Evolutionary conservation across 352 stramenopile species (phyloP).

Genomic region (Phytophthora citricola): DNA sequence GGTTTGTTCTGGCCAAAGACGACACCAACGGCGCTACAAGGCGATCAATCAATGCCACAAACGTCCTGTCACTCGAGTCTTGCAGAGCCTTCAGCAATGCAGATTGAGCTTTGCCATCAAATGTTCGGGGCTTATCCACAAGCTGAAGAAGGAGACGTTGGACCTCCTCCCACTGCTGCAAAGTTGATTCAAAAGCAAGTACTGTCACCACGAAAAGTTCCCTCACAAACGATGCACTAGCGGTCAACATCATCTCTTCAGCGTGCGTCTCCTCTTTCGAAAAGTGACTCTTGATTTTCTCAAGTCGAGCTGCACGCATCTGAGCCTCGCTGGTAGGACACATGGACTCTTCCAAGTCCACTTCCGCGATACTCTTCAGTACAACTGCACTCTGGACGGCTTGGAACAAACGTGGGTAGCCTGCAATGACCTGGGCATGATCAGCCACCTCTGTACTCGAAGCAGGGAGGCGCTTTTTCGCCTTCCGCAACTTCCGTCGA

Average conservation of each 20-base stretch:
- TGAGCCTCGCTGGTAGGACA: conserved; percentile 63
- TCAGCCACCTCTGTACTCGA: conserved; percentile 49
- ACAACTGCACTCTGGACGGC: conserved; percentile 59
- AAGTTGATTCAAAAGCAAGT: conserved; percentile 62
- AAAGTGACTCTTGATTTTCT: conserved; percentile 64
- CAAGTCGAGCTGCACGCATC: conserved; percentile 50
- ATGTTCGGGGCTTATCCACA: conserved; percentile 11
- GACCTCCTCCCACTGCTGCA: conserved; percentile 41
- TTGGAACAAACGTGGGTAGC: conserved; percentile 68
- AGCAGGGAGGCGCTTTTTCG: conserved; percentile 26
- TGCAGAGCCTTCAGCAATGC: conserved; percentile 41
- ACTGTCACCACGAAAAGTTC: conserved; percentile 62
- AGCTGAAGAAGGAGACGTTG: conserved; percentile 36
- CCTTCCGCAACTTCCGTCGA: conserved; percentile 60
- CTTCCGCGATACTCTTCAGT: conserved; percentile 64
- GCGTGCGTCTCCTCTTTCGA: conserved; percentile 25
- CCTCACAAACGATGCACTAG: conserved; percentile 42
- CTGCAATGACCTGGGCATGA: conserved; percentile 47
- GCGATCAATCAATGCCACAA: conserved; percentile 42
- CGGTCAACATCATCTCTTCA: conserved; percentile 21
- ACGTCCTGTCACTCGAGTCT: conserved; percentile 45
- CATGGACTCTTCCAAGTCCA: conserved; percentile 64
- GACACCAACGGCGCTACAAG: conserved; percentile 48
- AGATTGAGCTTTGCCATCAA: conserved; percentile 24
- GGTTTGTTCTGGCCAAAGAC: conserved; percentile 27